These are phyloP conservation scores for Talaromyces sp. DNA, from an alignment of 2,329 filamentous ascomycete genomes.

Conservation along the genomic window DNA sequence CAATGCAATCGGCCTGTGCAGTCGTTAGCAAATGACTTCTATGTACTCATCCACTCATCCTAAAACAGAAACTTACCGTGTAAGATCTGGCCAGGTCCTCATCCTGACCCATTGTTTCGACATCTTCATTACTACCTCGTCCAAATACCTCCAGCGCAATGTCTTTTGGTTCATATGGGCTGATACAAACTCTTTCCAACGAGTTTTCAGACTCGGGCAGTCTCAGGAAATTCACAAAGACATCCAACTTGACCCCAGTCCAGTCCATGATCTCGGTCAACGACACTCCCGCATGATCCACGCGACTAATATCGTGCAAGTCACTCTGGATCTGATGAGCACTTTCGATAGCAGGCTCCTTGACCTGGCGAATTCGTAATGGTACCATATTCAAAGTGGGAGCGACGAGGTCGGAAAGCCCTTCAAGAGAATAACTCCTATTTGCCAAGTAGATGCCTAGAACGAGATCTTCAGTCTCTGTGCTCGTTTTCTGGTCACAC, in stretches of 20 bases:
- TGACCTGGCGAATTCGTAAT: conserved; percentile 48
- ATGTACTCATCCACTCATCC: too few species aligned
- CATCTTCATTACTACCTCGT: background rate
- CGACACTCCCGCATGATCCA: conserved; percentile 53
- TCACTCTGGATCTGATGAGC: conserved; percentile 64
- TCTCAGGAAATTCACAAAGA: conserved; percentile 76
- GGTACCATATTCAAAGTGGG: conserved; percentile 80
- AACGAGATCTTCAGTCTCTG: conserved; percentile 41
- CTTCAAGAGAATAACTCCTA: conserved; percentile 50
- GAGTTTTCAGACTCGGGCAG: conserved; percentile 36
- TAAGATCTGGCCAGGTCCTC: conserved; percentile 10
- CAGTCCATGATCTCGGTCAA: conserved; percentile 68
- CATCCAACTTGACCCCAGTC: conserved; percentile 66
- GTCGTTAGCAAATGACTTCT: background rate
- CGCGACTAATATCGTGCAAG: conserved; percentile 55
- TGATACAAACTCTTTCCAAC: background rate
- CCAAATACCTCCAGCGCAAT: background rate
- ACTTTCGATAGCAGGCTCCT: conserved; percentile 30
- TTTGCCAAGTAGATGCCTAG: conserved; percentile 84
- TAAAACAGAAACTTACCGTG: conserved; percentile 13
- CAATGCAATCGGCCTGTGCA: conserved; percentile 43
- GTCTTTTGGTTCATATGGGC: background rate
- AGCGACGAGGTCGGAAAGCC: conserved; percentile 48
- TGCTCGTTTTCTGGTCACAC: background rate
- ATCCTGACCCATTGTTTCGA: background rate